Conservation (phyloP, 139 green algal species). For the Tetradesmus obliquus region DNA sequence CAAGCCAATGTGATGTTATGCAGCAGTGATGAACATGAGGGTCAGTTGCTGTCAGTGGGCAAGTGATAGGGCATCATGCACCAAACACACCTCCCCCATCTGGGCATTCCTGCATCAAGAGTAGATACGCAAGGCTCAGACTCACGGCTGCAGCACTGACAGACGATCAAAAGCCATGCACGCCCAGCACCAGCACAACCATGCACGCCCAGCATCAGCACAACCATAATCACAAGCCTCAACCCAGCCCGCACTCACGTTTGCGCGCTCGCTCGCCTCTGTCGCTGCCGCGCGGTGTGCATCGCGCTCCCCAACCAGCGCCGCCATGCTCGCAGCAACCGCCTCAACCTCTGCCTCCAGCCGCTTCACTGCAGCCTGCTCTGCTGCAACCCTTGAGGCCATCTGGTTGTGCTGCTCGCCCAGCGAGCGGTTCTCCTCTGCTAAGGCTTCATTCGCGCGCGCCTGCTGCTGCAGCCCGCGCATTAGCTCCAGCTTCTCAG, state of each 20-base stretch:
- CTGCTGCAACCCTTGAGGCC: conserved; percentile 36
- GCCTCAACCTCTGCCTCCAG: conserved; percentile 40
- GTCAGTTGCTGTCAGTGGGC: too few species aligned
- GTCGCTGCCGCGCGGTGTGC: conserved; percentile 46
- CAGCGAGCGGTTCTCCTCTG: conserved; percentile 70
- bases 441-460: conserved; percentile 57
- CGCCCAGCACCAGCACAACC: background rate
- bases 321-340: conserved; percentile 43
- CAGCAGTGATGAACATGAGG: too few species aligned
- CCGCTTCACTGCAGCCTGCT: background rate
- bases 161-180: background rate
- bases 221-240: background rate
- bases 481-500: conserved; percentile 79
- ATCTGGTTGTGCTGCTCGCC: conserved; percentile 65
- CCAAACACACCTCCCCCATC: too few species aligned
- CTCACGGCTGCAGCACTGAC: background rate
- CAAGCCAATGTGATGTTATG: background rate
- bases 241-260: conserved; percentile 42
- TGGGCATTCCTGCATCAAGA: too few species aligned
- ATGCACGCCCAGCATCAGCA: background rate
- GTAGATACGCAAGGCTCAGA: background rate
- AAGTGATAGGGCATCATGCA: too few species aligned
- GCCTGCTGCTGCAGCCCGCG: conserved; percentile 67
- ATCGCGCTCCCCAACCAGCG: conserved; percentile 54
- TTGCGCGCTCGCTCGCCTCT: conserved; percentile 52